Evolutionary conservation across 805 yeast species (phyloP), one percentile per base, ranked within the genome.

Genomic region (Candida multigemmis): DNA sequence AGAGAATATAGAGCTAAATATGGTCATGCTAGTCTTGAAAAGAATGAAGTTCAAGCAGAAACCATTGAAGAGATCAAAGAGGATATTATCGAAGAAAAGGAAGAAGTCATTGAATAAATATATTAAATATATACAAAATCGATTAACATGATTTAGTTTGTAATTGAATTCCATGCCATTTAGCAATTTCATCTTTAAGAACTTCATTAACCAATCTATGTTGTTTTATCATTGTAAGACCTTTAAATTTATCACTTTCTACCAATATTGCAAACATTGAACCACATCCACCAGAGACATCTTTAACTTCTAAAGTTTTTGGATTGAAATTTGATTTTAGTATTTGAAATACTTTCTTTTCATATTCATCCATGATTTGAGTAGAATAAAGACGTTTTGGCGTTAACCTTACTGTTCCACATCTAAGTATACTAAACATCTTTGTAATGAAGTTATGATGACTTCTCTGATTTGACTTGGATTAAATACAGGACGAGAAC

Each of bases 121-220:
- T 15, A 6, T 20, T 8, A 7, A 17, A 17, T 7, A 17, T 10
- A 7, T 7, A 10, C 19, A 10, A 17, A 7, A 7, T 17, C 10
- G 19, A 17, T 7, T 17, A 7, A 17, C 19, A 17, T 7, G 41
- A 33, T 45, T 69, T 77, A 0, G 97, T 89, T 38, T 70, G 71
- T 35, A 89, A 64, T 51, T 89, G 96, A 28, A 89, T 59, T 0
- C 98, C 98, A 49, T 91, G 98, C 98, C 97, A 91, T 44, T 79
- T 67, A 16, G 74, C 60, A 24, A 91, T 84, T 42, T 91, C 97
- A 22, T 84, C 94, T 34, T 78, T 76, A 41, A 91, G 61, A 2
- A 76, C 62, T 29, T 74, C 71, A 53, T 91, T 89, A 10, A 91
- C 97, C 39, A 89, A 51, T 34, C 95, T 68, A 46, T 91, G 98